Percentiles rank a stretch among this genome's conserved stretches.
These are phyloP conservation scores for Prunus fruticosa DNA, from an alignment of 306 rosid species.

Conservation along the genomic window DNA sequence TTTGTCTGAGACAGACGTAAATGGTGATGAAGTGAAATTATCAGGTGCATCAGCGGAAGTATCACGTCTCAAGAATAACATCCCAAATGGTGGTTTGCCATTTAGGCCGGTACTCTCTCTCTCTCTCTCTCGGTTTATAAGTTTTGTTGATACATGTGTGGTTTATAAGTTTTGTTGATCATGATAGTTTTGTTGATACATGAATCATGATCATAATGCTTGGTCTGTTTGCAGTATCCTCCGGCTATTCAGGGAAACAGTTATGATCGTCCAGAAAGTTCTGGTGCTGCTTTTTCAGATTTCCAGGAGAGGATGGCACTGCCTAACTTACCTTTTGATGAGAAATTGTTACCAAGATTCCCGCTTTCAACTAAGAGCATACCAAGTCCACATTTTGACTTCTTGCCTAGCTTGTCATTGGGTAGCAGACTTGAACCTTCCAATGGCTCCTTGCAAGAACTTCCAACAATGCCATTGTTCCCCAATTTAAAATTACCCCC, in stretches of 20 bases:
- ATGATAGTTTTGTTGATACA: neutral
- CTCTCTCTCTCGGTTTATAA: neutral
- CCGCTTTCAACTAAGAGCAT: constrained; percentile 62
- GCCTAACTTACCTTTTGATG: constrained; percentile 81
- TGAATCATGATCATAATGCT: constrained; percentile 16
- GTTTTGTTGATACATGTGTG: neutral
- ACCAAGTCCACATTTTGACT: constrained; percentile 59
- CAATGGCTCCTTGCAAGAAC: constrained; percentile 61
- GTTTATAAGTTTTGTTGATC: no score
- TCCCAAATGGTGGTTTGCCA: constrained; percentile 51
- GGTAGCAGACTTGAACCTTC: constrained; percentile 64
- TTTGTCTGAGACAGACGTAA: constrained; percentile 50
- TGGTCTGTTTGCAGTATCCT: constrained; percentile 43
- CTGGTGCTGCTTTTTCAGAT: constrained; percentile 48
- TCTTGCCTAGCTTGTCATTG: constrained; percentile 73
- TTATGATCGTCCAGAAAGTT: constrained; percentile 45
- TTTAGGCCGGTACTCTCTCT: constrained; percentile 55
- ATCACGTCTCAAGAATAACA: constrained; percentile 51
- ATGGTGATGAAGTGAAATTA: constrained; percentile 49
- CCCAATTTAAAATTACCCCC: constrained; percentile 76
- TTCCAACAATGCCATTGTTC: constrained; percentile 64
- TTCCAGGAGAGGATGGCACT: constrained; percentile 75
- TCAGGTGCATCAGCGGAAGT: constrained; percentile 49
- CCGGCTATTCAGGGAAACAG: constrained; percentile 46
- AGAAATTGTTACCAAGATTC: constrained; percentile 70